Conservation (phyloP, 495 filamentous ascomycete species). For the Hypoxylon perforatum region DNA sequence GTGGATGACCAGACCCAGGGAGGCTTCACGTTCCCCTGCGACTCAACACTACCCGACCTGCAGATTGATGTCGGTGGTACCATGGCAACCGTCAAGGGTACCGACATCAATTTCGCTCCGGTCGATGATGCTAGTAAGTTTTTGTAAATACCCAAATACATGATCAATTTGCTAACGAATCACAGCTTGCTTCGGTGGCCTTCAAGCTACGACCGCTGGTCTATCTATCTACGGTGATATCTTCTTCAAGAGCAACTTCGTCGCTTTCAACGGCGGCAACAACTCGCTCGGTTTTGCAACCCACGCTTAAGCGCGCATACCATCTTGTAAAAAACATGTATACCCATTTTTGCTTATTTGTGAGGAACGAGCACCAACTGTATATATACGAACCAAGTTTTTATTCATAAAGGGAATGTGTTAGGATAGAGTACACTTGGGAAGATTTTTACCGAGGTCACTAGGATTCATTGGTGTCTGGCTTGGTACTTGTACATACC, state of each 20-base stretch:
- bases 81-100: conserved; percentile 73
- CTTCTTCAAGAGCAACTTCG: conserved; percentile 83
- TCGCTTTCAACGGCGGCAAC: conserved; percentile 78
- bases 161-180: conserved; percentile 21
- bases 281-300: conserved; percentile 69
- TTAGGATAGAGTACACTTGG: conserved; percentile 30
- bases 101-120: conserved; percentile 72
- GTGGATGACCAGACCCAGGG: conserved; percentile 57
- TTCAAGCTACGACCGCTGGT: conserved; percentile 70
- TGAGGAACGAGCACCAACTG: conserved; percentile 13
- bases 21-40: conserved; percentile 69
- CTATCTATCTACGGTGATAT: conserved; percentile 83
- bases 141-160: not conserved
- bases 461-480: conserved; percentile 1
- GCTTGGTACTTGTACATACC: conserved; percentile 28
- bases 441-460: conserved; percentile 13
- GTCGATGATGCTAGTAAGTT: conserved; percentile 61
- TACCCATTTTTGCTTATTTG: conserved; percentile 6
- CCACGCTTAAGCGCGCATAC: conserved; percentile 49
- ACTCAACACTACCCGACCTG: conserved; percentile 69
- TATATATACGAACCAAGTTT: conserved; percentile 34
- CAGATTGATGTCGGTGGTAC: conserved; percentile 70
- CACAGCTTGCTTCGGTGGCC: conserved; percentile 75
- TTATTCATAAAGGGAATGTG: conserved; percentile 8
- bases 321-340: conserved; percentile 8